Evolutionary conservation across 192 early-diverging fungal species (phyloP).

Genomic region (Backusella parvicylindrica): DNA sequence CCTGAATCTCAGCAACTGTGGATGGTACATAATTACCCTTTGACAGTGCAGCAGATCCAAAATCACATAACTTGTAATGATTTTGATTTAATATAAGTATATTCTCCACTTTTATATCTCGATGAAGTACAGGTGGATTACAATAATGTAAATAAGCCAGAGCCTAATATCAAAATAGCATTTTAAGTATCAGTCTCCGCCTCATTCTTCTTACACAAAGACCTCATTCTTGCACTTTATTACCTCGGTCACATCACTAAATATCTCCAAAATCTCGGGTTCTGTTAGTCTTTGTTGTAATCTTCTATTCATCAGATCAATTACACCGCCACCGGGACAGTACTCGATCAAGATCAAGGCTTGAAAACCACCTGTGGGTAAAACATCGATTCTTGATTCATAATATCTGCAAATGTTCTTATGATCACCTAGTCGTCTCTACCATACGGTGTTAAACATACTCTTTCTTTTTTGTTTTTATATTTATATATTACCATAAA

Average conservation of each 20-base stretch:
- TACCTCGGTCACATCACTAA: constrained; percentile 74
- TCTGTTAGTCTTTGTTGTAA: constrained; percentile 73
- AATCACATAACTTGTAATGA: constrained; percentile 90
- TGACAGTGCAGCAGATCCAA: constrained; percentile 79
- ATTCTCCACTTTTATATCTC: constrained; percentile 88
- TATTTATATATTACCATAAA: constrained; percentile 59
- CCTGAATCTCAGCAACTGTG: constrained; percentile 64
- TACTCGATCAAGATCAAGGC: constrained; percentile 91
- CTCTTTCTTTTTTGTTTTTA: not conserved
- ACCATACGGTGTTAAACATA: too few relatives aligned
- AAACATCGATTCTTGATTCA: constrained; percentile 61
- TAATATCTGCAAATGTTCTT: constrained; percentile 80
- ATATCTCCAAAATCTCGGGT: constrained; percentile 85
- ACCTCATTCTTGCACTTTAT: not conserved
- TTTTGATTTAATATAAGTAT: constrained; percentile 58
- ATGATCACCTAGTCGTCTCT: constrained; percentile 71
- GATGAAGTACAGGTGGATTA: constrained; percentile 77
- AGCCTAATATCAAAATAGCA: constrained; percentile 42
- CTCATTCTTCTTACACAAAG: not conserved
- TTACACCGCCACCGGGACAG: constrained; percentile 78
- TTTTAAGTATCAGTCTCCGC: not conserved
- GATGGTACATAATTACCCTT: constrained; percentile 54
- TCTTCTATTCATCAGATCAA: constrained; percentile 84
- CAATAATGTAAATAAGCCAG: constrained; percentile 91
- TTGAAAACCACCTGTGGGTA: constrained; percentile 66